phyloP scores from a whole-genome alignment of 306 rosid genomes.

The Dryas alaskensis region DNA sequence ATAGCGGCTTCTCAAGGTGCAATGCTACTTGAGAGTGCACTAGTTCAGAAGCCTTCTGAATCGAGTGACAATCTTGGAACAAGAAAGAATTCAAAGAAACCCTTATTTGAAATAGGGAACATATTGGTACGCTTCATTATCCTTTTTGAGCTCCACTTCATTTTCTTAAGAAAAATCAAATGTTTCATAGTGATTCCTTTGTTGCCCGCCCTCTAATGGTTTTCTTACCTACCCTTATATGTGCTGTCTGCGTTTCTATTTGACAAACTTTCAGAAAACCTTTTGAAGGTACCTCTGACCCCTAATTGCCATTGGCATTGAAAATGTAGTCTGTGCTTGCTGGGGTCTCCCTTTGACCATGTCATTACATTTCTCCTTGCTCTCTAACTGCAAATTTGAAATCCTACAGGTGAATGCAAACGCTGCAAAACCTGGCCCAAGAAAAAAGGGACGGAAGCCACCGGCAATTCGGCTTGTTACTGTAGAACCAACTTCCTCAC shows the following conservation, averaged over 20 bases:
- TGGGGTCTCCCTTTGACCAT: not conserved
- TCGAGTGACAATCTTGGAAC: conserved; percentile 32
- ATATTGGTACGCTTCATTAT: conserved; percentile 45
- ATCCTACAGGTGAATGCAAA: conserved; percentile 43
- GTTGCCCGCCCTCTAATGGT: not conserved
- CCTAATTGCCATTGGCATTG: conserved; percentile 6
- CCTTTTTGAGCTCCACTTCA: not conserved
- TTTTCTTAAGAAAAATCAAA: not conserved
- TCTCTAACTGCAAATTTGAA: conserved; percentile 20
- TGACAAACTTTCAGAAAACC: not conserved
- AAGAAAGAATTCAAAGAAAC: conserved; percentile 71
- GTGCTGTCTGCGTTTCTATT: not conserved
- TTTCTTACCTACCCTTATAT: conserved; percentile 1
- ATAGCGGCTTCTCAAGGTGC: conserved; percentile 51
- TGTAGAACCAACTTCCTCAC: conserved; percentile 34
- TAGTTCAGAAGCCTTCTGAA: conserved; percentile 50
- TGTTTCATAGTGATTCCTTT: not conserved
- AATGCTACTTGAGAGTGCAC: conserved; percentile 51
- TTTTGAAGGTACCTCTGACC: not conserved
- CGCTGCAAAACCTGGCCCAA: conserved; percentile 40
- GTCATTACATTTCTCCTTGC: conserved; percentile 5
- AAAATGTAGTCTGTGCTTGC: not conserved
- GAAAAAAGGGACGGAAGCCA: conserved; percentile 42
- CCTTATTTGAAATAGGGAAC: conserved; percentile 76
- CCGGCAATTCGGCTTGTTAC: conserved; percentile 49